Percentiles rank a stretch among this genome's conserved stretches.
Conservation (phyloP, 495 filamentous ascomycete genomes). For the Penicillium odoratum region DNA sequence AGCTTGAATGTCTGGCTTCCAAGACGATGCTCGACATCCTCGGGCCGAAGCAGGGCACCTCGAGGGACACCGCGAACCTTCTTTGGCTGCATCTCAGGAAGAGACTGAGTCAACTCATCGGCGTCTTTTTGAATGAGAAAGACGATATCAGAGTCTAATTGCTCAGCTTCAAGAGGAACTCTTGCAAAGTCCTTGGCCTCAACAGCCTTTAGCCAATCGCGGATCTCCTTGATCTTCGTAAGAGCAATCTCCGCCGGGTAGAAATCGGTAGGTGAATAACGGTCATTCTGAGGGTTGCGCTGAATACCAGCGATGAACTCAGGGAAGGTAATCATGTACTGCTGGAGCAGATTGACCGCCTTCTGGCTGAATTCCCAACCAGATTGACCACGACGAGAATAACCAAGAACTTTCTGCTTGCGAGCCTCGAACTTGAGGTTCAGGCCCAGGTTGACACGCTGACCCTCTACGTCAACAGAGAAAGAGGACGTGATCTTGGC, state of each 20-base stretch:
- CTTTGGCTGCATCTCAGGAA: slow-evolving; percentile 52
- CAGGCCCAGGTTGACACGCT: slow-evolving; percentile 83
- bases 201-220: slow-evolving; percentile 84
- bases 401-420: slow-evolving; percentile 94
- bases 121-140: slow-evolving; percentile 76
- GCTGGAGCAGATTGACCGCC: slow-evolving; percentile 72
- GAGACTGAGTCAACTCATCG: slow-evolving; percentile 53
- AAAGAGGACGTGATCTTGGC: slow-evolving; percentile 97
- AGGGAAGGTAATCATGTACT: slow-evolving; percentile 93
- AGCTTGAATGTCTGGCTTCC: slow-evolving; percentile 80
- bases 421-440: slow-evolving; percentile 96
- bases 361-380: slow-evolving; percentile 96
- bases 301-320: slow-evolving; percentile 90
- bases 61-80: slow-evolving; percentile 78
- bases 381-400: slow-evolving; percentile 76
- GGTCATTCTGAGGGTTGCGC: slow-evolving; percentile 68
- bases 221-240: slow-evolving; percentile 75
- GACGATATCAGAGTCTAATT: slow-evolving; percentile 89
- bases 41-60: slow-evolving; percentile 82
- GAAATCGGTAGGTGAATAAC: slow-evolving; percentile 82
- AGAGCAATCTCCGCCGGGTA: slow-evolving; percentile 68
- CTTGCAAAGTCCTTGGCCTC: slow-evolving; percentile 89
- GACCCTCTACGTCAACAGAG: slow-evolving; percentile 73
- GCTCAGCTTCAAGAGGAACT: slow-evolving; percentile 91
- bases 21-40: slow-evolving; percentile 87